Evolutionary conservation across 768 basidiomycete species (phyloP), one percentile per base, ranked within the genome.

Genomic region (Paxillus rubicundulus): DNA sequence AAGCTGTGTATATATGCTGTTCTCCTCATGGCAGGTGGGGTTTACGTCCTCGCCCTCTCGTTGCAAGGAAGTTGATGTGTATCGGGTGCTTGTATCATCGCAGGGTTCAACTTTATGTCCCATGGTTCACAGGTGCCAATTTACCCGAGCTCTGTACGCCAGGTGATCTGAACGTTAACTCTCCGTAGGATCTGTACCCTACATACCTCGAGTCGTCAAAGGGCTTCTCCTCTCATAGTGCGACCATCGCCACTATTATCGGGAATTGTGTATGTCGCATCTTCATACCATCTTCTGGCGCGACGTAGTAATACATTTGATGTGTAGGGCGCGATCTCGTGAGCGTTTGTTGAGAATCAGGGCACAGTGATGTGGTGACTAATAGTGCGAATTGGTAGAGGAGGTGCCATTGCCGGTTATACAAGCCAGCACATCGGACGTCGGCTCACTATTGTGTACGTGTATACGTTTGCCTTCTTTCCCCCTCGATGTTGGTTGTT

Each of bases 221-320:
- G 63, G 74, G 76, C 14, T 83, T 92, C 64, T 67, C 73, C 33
- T 24, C 75, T 1, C 77, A 82, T 55, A 62, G 77, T 55, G 78
- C 89, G 1, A 87, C 87, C 6, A 75, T 82, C 32, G 87, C 89
- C 0, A 92, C 91, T 9, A 92, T 94, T 64, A 87, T 93, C 55
- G 86, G 87, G 39, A 88, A 82, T 63, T 84, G 81, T 61, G 85
- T 77, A 64, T 45, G 75, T 70, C 16, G 18, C 17, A 32, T 24
- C 38, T 46, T 46, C 14, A 34, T 59, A 16, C 3, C 17, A 17
- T 56, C 18, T 21, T 49, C 9, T 39, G 55, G 21, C 6, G 30
- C 32, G 32, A 5, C 12, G 33, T 16, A 13, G 16, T 55, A 5
- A 42, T 24, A 1, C 13, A 13, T 39, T 45, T 47, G 14, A 47